Conservation (phyloP, 2,329 filamentous ascomycete genomes). For the Grosmannia penicillata region DNA sequence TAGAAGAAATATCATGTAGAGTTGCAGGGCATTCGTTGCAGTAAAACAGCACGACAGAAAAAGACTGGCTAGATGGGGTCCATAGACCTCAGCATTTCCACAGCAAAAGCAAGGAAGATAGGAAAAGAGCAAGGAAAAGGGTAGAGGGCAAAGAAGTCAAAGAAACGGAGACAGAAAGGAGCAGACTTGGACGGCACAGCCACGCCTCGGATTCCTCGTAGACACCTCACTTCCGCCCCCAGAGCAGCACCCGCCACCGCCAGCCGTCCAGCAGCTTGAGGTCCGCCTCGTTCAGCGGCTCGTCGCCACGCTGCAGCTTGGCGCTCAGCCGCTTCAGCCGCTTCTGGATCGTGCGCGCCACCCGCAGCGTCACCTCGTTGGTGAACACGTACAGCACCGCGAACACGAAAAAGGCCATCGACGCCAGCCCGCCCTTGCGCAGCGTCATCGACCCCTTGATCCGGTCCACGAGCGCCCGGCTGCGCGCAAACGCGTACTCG, state of each 20-base stretch:
- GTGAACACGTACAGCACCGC: slow-evolving; percentile 43
- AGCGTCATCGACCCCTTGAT: slow-evolving; percentile 28
- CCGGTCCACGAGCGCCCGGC: slow-evolving; percentile 32
- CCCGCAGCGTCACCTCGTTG: slow-evolving; percentile 41
- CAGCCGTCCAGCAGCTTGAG: slow-evolving; percentile 35
- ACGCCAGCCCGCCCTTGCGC: slow-evolving; percentile 30
- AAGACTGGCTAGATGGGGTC: no score
- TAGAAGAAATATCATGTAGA: no score
- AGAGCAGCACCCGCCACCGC: slow-evolving; percentile 40
- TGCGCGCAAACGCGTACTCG: slow-evolving; percentile 40
- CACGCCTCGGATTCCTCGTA: background rate
- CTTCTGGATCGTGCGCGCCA: slow-evolving; percentile 35
- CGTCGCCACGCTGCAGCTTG: slow-evolving; percentile 32
- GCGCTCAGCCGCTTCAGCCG: slow-evolving; percentile 31
- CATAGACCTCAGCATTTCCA: no score
- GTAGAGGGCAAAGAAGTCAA: no score
- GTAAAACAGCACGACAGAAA: no score
- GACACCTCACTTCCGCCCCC: slow-evolving; percentile 15
- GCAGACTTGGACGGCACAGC: no score
- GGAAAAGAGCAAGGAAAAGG: no score
- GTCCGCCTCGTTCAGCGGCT: slow-evolving; percentile 31
- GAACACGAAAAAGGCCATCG: slow-evolving; percentile 38
- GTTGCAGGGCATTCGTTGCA: no score
- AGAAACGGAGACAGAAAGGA: background rate
- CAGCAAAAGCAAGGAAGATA: no score